phyloP scores from a whole-genome alignment of 257 asterid genomes.

The Cynanchum wilfordii region DNA sequence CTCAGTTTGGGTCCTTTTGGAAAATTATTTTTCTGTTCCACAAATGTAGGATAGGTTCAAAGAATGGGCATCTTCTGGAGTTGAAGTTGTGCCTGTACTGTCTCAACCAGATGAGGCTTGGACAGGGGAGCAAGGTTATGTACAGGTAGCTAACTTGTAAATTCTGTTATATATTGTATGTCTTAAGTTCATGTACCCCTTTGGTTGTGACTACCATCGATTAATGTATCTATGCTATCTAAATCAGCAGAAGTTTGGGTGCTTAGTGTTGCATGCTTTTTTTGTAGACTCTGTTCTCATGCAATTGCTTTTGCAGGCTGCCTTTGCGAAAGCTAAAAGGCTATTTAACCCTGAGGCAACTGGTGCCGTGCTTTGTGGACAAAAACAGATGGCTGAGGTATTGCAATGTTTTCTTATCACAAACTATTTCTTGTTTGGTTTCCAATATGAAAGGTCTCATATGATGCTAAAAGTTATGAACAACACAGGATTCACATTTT shows the following conservation, averaged over 20 bases:
- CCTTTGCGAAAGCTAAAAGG: conserved; percentile 65
- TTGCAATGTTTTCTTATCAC: conserved; percentile 12
- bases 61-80: conserved; percentile 76
- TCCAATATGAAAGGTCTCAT: background rate
- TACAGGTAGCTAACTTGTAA: conserved; percentile 45
- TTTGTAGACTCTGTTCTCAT: background rate
- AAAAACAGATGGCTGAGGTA: conserved; percentile 90
- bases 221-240: background rate
- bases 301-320: conserved; percentile 52
- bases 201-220: background rate
- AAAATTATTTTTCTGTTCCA: conserved; percentile 7
- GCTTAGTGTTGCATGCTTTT: background rate
- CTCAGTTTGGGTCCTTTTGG: background rate
- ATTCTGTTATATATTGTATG: background rate
- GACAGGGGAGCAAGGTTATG: conserved; percentile 78
- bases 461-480: too few species aligned
- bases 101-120: conserved; percentile 80
- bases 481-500: background rate
- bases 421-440: background rate
- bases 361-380: conserved; percentile 92
- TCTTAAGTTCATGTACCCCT: conserved; percentile 2
- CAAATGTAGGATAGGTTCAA: conserved; percentile 65
- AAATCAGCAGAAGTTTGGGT: background rate
- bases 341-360: conserved; percentile 57
- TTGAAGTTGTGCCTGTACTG: conserved; percentile 66